A percentile compares a stretch with the other conserved stretches of the same genome.
phyloP scores from a whole-genome alignment of 305 asterid genomes.

The Fraxinus paxiana region DNA sequence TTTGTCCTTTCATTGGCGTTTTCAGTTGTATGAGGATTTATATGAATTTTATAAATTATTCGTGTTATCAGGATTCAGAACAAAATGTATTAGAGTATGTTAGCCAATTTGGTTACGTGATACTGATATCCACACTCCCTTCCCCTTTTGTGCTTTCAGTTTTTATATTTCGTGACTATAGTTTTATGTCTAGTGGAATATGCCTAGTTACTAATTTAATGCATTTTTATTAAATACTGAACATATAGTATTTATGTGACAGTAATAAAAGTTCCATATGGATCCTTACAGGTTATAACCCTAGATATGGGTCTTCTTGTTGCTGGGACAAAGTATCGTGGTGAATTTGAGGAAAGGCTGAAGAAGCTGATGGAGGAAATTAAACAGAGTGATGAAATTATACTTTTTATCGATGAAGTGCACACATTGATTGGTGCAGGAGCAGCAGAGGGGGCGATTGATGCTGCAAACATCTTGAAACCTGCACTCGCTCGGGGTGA shows the following conservation, averaged over 20 bases:
- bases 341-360: conserved; percentile 94
- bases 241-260: background rate
- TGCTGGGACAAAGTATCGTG: conserved; percentile 98
- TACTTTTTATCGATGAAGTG: conserved; percentile 94
- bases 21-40: background rate
- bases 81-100: background rate
- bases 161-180: background rate
- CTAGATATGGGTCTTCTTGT: conserved; percentile 95
- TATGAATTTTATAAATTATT: background rate
- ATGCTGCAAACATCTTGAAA: conserved; percentile 94
- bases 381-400: conserved; percentile 85
- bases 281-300: conserved; percentile 69
- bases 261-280: background rate
- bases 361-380: conserved; percentile 98
- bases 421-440: conserved; percentile 98
- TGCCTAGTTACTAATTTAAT: background rate
- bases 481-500: conserved; percentile 98
- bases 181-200: background rate
- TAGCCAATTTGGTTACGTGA: background rate
- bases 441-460: conserved; percentile 99
- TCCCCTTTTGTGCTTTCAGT: background rate
- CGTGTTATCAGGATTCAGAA: background rate
- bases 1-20: background rate
- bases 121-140: background rate
- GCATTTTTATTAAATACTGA: background rate